Base-by-base conservation (phyloP, 2,329 filamentous ascomycete species). In the Chaetothyriales sp. region DNA sequence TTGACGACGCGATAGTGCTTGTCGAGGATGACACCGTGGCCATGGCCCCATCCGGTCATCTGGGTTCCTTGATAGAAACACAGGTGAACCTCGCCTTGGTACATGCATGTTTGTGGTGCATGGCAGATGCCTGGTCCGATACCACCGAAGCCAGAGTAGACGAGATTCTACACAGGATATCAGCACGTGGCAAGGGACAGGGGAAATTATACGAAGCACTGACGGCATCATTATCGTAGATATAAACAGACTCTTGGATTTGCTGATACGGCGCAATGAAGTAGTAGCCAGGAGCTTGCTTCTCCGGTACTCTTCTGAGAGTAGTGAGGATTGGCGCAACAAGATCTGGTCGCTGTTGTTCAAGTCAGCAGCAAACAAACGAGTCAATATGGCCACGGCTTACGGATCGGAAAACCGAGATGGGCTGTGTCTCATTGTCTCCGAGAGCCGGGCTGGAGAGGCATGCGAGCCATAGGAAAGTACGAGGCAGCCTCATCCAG, bases 11-110 rank as follows among this genome's bases (percentile, higher is more conserved):
- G 66, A 58, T 77, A 76, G 45, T 66, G 65, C 50, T 69, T 68
- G 58, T 77, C 70, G 71, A 77, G 70, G 52, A 77, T 77, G 19
- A 76, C 65, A 43, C 73, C 73, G 65, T 75, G 73, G 5, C 74
- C 74, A 44, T 72, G 67, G 25, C 72, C 73, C 53, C 75, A 77
- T 25, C 73, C 73, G 50, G 72, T 70, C 54, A 74, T 71, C 54
- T 77, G 73, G 50, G 70, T 67, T 33, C 73, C 73, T 53, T 75
- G 70, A 61, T 74, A 76, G 62, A 72, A 76, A 60, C 73, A 76
- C n/a, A 77, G 59, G 56, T 77, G 74, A 46, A 72, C 66, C 51
- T 64, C 63, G 13, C 70, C 72, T 22, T 72, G 66, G 64, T 74
- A 76, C 44, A 66, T 59, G 61, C 74, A 77, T 29, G 73, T 70